Evolutionary conservation across 2,329 filamentous ascomycete species (phyloP), one percentile per base, ranked within the genome.

Genomic region (Penicillium griseofulvum): DNA sequence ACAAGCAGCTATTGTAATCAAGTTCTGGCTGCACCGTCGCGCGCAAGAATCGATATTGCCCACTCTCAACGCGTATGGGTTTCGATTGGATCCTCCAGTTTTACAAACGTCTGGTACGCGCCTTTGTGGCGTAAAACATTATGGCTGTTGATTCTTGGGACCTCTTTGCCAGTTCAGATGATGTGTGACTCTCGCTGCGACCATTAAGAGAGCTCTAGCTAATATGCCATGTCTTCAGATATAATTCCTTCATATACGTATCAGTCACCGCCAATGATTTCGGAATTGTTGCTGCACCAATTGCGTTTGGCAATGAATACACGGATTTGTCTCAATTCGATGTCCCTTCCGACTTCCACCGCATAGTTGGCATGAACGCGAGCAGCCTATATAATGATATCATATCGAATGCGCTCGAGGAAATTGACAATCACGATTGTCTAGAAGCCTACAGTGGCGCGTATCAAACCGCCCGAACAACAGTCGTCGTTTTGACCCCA

Each of bases 1-100:
- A 51, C 49, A 5, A 51, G 49, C 31, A 51, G 49, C 12, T 51
- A 51, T 22, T 44, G 49, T 22, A 42, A 39, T 11, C 29, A 33
- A 26, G 22, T 51, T 33, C 22, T 51, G 4, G 28, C 33, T 3
- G 49, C 49, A n/a, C 39, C 49, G 1, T 51, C 49, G 5, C 49
- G 39, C 19, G 28, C 26, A 36, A 28, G 33, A 14, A 34, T 45
- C 24, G 39, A 51, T 29, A 24, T 24, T 17, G 49, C 49, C 8
- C 49, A 51, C 17, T 24, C 37, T 26, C 19, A 51, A 16, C 12
- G 49, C 10, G 33, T 36, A 11, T 51, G 49, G 49, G 28, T 51
- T 12, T 51, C 49, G 10, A 44, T 51, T 37, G 49, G 31, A 16
- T 22, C 33, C 17, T 33, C 39, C 12, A 51, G 49, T 51, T 44